Evolutionary conservation across 306 rosid species (phyloP), one percentile per base, ranked within the genome.

Genomic region (Dryas octopetala): DNA sequence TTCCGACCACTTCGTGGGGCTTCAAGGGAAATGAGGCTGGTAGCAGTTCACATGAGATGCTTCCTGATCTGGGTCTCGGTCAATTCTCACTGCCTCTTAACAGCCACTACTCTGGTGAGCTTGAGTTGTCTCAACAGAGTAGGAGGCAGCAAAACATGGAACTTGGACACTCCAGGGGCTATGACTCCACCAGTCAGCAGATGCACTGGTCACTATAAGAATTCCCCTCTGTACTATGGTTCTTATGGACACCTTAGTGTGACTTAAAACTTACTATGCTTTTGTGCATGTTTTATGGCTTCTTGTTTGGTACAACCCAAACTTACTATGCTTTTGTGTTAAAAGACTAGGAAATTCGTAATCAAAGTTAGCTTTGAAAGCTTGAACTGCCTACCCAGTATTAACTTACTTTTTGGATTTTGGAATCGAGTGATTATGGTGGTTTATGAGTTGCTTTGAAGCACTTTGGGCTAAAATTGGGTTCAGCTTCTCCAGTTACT

Each of bases 111-210:
- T 78, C 86, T 4, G 81, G 87, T 40, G 95, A 87, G 81, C 76
- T 85, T 40, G 90, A 83, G 68, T 58, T 80, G 76, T 80, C 88
- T 13, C 90, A 84, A 28, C 94, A 83, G 57, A 74, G 82, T 23
- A 77, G 96, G 93, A 87, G 95, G 91, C 90, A 87, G 91, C 90
- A 86, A 26, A 84, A 81, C 62, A 83, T 88, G 97, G 96, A 88
- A 66, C 74, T 80, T 28, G 91, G 74, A 74, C 88, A 87, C 78
- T 55, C 90, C 14, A 72, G 89, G 73, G 79, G 78, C 40, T 89
- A 74, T 60, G 89, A 83, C 63, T 74, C 83, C 74, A 73, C 83
- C 49, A 47, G 81, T 69, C 91, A 83, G 82, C 88, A 88, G 68
- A 72, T 82, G 76, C 83, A 85, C 49, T 94, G 98, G 96, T 88